A percentile compares a stretch with the other conserved stretches of the same genome.
phyloP scores from a whole-genome alignment of 2,329 filamentous ascomycete genomes.

The Coniochaeta sp. region DNA sequence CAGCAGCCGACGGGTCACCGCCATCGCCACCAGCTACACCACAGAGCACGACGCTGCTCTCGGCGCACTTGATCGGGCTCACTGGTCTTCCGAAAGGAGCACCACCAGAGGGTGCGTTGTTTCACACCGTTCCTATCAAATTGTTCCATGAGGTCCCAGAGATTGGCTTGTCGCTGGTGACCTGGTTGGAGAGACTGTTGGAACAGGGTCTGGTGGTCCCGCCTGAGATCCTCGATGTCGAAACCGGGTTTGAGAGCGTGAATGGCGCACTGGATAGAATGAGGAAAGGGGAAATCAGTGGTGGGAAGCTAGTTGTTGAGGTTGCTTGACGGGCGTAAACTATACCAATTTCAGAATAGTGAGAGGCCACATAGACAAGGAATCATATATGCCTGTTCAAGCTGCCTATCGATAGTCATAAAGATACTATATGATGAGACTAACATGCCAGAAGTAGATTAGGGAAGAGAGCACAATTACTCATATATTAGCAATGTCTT shows the following conservation, averaged over 20 bases:
- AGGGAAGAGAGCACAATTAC: too few relatives aligned
- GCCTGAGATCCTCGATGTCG: constrained; percentile 58
- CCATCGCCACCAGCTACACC: constrained; percentile 31
- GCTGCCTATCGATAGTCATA: too few relatives aligned
- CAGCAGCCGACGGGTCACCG: constrained; percentile 11
- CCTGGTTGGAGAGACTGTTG: constrained; percentile 63
- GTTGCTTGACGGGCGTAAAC: constrained; percentile 5
- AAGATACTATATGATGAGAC: too few relatives aligned
- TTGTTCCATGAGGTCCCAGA: constrained; percentile 61
- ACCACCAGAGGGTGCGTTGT: constrained; percentile 33
- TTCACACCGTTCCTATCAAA: constrained; percentile 68
- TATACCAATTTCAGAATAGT: not conserved
- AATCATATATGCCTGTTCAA: not conserved
- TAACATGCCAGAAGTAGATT: too few relatives aligned
- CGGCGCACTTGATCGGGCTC: constrained; percentile 57
- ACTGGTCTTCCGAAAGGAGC: constrained; percentile 57
- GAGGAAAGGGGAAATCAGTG: constrained; percentile 57
- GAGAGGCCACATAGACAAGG: not conserved
- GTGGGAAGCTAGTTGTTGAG: constrained; percentile 59
- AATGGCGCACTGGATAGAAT: constrained; percentile 61
- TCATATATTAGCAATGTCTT: too few relatives aligned
- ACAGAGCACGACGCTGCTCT: constrained; percentile 15
- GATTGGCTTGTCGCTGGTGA: constrained; percentile 54
- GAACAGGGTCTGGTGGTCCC: constrained; percentile 42
- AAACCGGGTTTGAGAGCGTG: constrained; percentile 57